A percentile compares a stretch with the other conserved stretches of the same genome.
phyloP scores from a whole-genome alignment of 192 early-diverging fungal species.

The Coemansia sp. region DNA sequence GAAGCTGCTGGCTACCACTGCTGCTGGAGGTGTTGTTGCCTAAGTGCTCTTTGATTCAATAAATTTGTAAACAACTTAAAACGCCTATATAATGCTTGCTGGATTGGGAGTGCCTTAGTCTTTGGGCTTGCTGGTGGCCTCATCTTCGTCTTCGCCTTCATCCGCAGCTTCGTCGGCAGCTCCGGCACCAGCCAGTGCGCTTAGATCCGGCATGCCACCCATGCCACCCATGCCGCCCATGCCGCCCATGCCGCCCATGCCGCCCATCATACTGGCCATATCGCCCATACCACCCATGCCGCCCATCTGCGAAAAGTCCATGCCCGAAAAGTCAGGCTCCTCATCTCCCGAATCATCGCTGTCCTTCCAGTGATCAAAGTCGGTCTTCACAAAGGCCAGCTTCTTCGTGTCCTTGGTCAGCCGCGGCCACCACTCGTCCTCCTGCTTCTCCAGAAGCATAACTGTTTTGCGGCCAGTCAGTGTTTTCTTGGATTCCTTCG shows the following conservation, averaged over 20 bases:
- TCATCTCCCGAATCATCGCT: constrained; percentile 91
- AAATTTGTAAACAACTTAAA: too few species aligned
- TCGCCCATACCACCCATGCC: constrained; percentile 57
- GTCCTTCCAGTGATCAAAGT: constrained; percentile 88
- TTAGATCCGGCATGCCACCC: constrained; percentile 12
- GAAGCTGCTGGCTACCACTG: constrained; percentile 58
- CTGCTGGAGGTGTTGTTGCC: constrained; percentile 17
- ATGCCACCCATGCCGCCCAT: constrained; percentile 1
- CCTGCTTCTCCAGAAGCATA: constrained; percentile 73
- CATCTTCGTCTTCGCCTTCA: constrained; percentile 1
- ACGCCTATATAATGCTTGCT: too few species aligned
- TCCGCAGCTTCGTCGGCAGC: constrained; percentile 20
- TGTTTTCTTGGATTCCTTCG: constrained; percentile 67
- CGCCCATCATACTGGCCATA: constrained; percentile 40
- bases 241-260: constrained; percentile 20
- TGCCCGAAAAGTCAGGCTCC: constrained; percentile 50
- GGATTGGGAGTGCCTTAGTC: too few species aligned
- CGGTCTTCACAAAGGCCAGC: constrained; percentile 80
- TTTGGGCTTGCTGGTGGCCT: too few species aligned
- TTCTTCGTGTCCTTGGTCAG: constrained; percentile 67
- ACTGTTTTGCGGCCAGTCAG: constrained; percentile 64
- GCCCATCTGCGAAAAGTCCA: constrained; percentile 65
- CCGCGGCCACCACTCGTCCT: constrained; percentile 79
- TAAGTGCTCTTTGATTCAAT: not conserved
- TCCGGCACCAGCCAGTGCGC: constrained; percentile 2